Conservation (phyloP, 225 moss, liverwort and hornwort species). For the Bryoerythrophyllum caledonicum region DNA sequence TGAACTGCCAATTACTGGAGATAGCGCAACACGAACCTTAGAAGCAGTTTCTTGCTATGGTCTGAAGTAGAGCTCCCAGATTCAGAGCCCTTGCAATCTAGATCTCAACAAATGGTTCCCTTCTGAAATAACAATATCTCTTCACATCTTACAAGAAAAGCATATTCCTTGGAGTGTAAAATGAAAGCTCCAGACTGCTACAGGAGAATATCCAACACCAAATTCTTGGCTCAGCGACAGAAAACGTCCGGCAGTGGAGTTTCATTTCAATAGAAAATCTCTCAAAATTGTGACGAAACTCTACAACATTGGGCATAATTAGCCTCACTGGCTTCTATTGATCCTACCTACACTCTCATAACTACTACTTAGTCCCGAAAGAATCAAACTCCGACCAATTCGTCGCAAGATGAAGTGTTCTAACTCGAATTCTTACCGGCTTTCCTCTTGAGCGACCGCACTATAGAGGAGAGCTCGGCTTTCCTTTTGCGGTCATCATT, state of each 20-base stretch:
- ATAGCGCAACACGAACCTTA: not conserved
- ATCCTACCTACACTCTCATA: constrained; percentile 17
- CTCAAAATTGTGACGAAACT: constrained; percentile 1
- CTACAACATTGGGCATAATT: not conserved
- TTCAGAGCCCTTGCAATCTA: not conserved
- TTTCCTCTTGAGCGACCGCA: constrained; percentile 80
- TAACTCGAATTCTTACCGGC: constrained; percentile 34
- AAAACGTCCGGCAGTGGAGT: constrained; percentile 10
- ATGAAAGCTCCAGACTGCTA: not conserved
- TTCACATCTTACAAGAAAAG: not conserved
- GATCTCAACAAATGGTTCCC: not conserved
- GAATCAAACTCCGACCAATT: constrained; percentile 19
- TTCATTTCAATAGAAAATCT: not conserved
- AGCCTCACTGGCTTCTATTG: not conserved
- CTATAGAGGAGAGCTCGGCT: constrained; percentile 76
- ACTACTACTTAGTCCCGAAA: constrained; percentile 33
- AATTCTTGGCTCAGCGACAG: not conserved
- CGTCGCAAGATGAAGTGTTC: not conserved
- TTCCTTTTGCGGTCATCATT: constrained; percentile 59
- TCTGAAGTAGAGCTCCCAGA: not conserved
- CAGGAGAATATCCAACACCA: not conserved
- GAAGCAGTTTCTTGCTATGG: not conserved
- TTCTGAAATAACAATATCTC: not conserved
- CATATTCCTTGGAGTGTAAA: not conserved
- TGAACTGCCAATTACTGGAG: not conserved